Base-by-base conservation (phyloP, 805 yeast genomes). In the Wickerhamiella galacta region DNA sequence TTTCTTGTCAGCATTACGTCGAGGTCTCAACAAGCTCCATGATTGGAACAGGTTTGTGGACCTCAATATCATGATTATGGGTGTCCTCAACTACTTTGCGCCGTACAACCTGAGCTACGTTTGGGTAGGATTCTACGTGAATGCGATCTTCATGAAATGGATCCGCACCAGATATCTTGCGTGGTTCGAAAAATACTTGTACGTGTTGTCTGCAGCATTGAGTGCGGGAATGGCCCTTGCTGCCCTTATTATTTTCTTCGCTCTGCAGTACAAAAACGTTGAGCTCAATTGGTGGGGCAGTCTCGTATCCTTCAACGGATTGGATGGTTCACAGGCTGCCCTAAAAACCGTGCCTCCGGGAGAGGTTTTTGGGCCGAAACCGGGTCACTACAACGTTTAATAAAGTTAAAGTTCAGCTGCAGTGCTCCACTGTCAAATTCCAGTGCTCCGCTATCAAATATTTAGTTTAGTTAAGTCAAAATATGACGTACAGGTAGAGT, bases 281-380 rank as follows among this genome's bases (percentile, higher is more conserved):
- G 24, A 66, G 22, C 34, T 72, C 9, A 38, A 51, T 20, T 74
- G 80, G 81, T 74, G 80, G 80, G 81, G 81, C 1, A 71, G 70
- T 36, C 42, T 38, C 9, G 56, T 48, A 26, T 24, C 36, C 6
- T 30, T 16, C 7, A 38, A 39, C 8, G 49, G 49, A 8, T 31
- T 43, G 7, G 51, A 44, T 26, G 47, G 40, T 18, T 35, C 19
- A 7, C 33, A 33, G 5, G 32, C 20, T 5, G 31, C 37, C 10
- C 34, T 24, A 10, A 16, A 30, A 15, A 25, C 36, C 6, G 16
- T 48, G 14, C 44, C 51, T 1, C 48, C 41, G 8, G 36, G 34
- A 5, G 56, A 49, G 16, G 41, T 47, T 34, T 52, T 52, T 31
- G 56, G 56, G n/a, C 50, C 52, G 10, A 35, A 33, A 8, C 43